phyloP scores from a whole-genome alignment of 2,329 filamentous ascomycete species.

The Cercospora beticola region DNA sequence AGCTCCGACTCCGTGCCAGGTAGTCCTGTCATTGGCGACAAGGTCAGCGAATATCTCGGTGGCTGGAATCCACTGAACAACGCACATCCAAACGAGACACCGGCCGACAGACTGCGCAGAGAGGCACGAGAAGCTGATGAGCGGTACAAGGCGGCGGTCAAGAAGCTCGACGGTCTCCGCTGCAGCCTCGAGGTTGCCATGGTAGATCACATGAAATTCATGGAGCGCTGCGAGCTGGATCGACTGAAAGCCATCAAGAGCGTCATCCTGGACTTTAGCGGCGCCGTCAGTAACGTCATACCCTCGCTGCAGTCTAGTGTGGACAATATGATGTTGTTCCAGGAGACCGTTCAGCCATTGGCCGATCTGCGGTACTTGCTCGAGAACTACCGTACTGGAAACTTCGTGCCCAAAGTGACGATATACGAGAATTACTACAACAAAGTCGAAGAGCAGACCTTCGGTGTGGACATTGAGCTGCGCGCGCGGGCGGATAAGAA shows the following conservation, averaged over 20 bases:
- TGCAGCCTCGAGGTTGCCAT: constrained; percentile 97
- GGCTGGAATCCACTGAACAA: constrained; percentile 94
- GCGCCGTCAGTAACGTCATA: constrained; percentile 95
- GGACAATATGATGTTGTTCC: constrained; percentile 98
- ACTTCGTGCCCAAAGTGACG: constrained; percentile 84
- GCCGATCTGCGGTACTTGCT: constrained; percentile 90
- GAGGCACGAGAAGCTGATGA: constrained; percentile 91
- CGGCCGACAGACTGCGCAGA: constrained; percentile 77
- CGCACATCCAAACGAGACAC: constrained; percentile 88
- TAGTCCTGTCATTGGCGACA: constrained; percentile 76
- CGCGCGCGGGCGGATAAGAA: constrained; percentile 91
- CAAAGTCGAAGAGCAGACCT: constrained; percentile 94
- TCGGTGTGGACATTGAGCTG: constrained; percentile 96
- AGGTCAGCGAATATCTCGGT: constrained; percentile 74
- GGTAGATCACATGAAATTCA: constrained; percentile 86
- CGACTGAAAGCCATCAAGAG: constrained; percentile 97
- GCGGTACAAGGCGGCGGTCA: constrained; percentile 83
- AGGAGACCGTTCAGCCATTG: constrained; percentile 93
- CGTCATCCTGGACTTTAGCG: constrained; percentile 95
- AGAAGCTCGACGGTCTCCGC: constrained; percentile 82
- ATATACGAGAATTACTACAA: constrained; percentile 99
- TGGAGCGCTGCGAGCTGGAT: constrained; percentile 95
- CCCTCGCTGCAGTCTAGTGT: constrained; percentile 93
- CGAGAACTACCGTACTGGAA: constrained; percentile 94
- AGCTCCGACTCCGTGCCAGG: constrained; percentile 49